Evolutionary conservation across 2,329 filamentous ascomycete species (phyloP).

Genomic region (Orbilia ellipsospora): DNA sequence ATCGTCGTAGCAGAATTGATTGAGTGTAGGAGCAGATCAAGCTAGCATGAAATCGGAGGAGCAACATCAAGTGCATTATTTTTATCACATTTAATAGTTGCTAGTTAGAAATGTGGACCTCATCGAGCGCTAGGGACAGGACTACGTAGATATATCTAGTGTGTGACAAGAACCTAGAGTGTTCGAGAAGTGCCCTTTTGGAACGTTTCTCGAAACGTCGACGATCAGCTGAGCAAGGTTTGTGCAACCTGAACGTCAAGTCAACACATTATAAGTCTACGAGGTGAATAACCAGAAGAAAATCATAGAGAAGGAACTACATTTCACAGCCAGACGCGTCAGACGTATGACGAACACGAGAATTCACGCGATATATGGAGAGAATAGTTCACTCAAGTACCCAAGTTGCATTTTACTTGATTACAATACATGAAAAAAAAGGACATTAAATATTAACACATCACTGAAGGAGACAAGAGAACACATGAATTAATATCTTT

Average conservation of each 20-base stretch:
- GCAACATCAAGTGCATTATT: too few species aligned
- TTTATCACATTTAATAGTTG: too few species aligned
- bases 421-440: slow-evolving; percentile 53
- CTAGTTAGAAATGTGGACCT: too few species aligned
- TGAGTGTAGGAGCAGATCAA: too few species aligned
- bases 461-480: slow-evolving; percentile 38
- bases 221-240: slow-evolving; percentile 24
- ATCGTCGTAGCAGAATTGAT: too few species aligned
- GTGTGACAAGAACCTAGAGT: too few species aligned
- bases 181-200: too few species aligned
- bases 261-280: slow-evolving; percentile 31
- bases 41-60: too few species aligned
- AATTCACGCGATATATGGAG: slow-evolving; percentile 10
- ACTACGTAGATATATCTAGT: too few species aligned
- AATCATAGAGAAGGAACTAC: too few species aligned
- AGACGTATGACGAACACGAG: neutral
- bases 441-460: slow-evolving; percentile 54
- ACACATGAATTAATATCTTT: slow-evolving; percentile 34
- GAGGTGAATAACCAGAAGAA: too few species aligned
- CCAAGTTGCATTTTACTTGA: slow-evolving; percentile 42
- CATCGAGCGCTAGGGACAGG: too few species aligned
- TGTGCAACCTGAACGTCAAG: slow-evolving; percentile 45
- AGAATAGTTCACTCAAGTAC: slow-evolving; percentile 37
- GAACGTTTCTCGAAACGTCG: slow-evolving; percentile 18
- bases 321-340: neutral